Base-by-base conservation (phyloP, 805 yeast genomes). In the Vanderwaltozyma verrucispora region DNA sequence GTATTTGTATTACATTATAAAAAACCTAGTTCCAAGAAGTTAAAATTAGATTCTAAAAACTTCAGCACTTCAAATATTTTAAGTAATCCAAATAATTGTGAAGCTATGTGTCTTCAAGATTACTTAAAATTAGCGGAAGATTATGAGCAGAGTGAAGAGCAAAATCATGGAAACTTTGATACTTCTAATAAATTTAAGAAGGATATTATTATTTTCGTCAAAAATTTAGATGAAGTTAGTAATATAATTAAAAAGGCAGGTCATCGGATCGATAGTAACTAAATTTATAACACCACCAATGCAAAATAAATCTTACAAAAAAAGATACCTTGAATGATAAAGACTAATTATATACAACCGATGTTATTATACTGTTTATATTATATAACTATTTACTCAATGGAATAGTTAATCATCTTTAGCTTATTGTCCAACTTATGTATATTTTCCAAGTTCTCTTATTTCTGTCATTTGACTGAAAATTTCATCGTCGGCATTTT, bases 1-100 rank as follows among this genome's bases (percentile, higher is more conserved):
- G 56, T 57, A 3, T 65, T 60, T 43, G 53, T 64, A 5, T 45
- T 53, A 14, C 56, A 49, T 28, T 33, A 31, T 10, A 24, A 25
- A n/a, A 5, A 6, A 12, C 19, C 2, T 19, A 24, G 3, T 11
- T 15, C 6, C 21, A 37, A 37, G 18, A 28, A 26, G 23, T 19
- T 11, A 16, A 37, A 32, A 32, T 10, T 28, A 3, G 25, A 18
- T 37, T 7, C 28, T 32, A 9, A 25, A 13, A 2, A 28, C 5
- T 7, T 30, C 11, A 9, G 4, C 5, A 26, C 24, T n/a, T 30
- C 26, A 15, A 24, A 35, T 12, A 12, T 12, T 24, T 28, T 13
- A 24, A 14, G 19, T n/a, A 18, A 29, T 17, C n/a, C 13, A 4
- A 27, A 24, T 14, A 24, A 40, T 10, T 24, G 38, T 14, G 41